These are phyloP conservation scores for Trichoderma sp. DNA, from an alignment of 2,329 filamentous ascomycete species.

Conservation along the genomic window DNA sequence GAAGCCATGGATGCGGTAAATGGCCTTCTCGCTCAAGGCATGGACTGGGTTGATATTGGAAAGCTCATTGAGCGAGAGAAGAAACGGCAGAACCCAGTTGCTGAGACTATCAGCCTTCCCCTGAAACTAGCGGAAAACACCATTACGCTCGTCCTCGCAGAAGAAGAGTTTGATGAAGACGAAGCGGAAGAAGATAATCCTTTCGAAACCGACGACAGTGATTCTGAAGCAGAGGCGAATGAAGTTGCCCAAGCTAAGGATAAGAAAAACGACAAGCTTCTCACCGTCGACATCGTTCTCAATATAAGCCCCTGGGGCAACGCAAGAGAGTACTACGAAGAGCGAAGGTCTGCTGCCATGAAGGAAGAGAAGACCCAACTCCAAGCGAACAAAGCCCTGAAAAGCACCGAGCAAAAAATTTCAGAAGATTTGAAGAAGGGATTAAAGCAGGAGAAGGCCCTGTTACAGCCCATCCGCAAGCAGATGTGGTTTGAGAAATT, in stretches of 20 bases:
- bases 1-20: constrained; percentile 93
- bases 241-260: constrained; percentile 35
- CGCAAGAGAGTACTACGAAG: constrained; percentile 85
- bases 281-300: constrained; percentile 83
- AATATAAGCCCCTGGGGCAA: constrained; percentile 82
- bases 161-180: constrained; percentile 63
- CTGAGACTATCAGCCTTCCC: constrained; percentile 80
- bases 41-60: constrained; percentile 95
- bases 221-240: constrained; percentile 36
- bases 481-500: constrained; percentile 98
- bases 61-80: constrained; percentile 87
- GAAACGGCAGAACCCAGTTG: constrained; percentile 75
- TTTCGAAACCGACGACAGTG: constrained; percentile 67
- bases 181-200: constrained; percentile 50
- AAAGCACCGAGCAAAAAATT: constrained; percentile 88
- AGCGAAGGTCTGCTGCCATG: constrained; percentile 76
- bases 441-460: constrained; percentile 86
- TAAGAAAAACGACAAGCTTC: constrained; percentile 48
- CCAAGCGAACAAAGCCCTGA: constrained; percentile 78
- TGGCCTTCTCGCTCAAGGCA: constrained; percentile 84
- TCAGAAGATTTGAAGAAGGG: constrained; percentile 79
- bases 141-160: constrained; percentile 74
- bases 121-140: constrained; percentile 88
- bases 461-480: constrained; percentile 77
- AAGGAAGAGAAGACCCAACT: constrained; percentile 86